Base-by-base conservation (phyloP, 2,329 filamentous ascomycete genomes). In the Lasiodiplodia theobromae region DNA sequence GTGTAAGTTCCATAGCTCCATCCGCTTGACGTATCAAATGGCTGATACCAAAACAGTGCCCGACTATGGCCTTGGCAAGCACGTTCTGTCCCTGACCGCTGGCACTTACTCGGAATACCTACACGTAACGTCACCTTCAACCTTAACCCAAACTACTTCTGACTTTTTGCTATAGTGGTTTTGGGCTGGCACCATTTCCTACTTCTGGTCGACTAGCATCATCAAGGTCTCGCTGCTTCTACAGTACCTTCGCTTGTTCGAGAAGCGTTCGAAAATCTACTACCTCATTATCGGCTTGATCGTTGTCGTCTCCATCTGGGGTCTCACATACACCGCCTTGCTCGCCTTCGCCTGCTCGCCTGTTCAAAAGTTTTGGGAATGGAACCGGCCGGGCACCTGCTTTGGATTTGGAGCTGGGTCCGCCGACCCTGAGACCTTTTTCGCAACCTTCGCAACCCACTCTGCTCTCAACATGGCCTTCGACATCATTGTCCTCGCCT, bases 141-240 rank as follows among this genome's bases (percentile, higher is more conserved):
- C 31, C 7, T 18, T 11, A n/a, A 12, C 21, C 37, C 70, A 28
- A 68, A 53, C 6, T 16, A 3, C 2, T 12, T n/a, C n/a, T 65
- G 23, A 65, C 28, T 14, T 5, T 14, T 2, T 25, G 21, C 34
- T 56, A 49, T 23, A 79, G 76, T 72, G 75, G 56, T 71, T 80
- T 11, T 80, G 75, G 69, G 60, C 72, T 1, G 74, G 74, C 25
- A 80, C 79, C 44, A 56, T 71, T 8, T 70, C 73, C 3, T 80
- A 80, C 69, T 71, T 73, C 53, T 69, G 71, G 6, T 76, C 74
- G 23, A 74, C 78, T 1, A 73, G 76, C 3, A 75, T 78, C 14
- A 78, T 80, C 69, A 80, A 80, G 58, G 71, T 80, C 21, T 72
- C 78, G 2, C 77, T 80, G 23, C 73, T 80, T 3, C 72, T 78